Evolutionary conservation across 2,329 filamentous ascomycete genomes (phyloP).

Genomic region (Sporothrix protearum): DNA sequence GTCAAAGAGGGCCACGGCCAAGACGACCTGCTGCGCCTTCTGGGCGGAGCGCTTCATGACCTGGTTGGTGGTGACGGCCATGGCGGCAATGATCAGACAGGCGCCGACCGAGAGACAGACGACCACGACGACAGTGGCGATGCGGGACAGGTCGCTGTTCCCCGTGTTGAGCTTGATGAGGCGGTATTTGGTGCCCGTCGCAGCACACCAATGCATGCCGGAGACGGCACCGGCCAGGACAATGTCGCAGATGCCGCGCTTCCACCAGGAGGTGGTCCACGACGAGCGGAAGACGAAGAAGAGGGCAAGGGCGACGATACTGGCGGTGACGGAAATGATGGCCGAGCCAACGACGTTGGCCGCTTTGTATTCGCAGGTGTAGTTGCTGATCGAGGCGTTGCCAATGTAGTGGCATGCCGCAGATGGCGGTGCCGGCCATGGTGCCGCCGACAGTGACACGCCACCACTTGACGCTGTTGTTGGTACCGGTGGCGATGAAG

Average conservation of each 20-base stretch:
- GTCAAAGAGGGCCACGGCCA: slow-evolving; percentile 64
- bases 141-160: slow-evolving; percentile 49
- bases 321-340: slow-evolving; percentile 69
- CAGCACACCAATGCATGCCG: slow-evolving; percentile 84
- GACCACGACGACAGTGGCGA: slow-evolving; percentile 69
- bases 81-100: slow-evolving; percentile 56
- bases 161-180: slow-evolving; percentile 47
- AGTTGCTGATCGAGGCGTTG: slow-evolving; percentile 79
- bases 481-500: slow-evolving; percentile 66
- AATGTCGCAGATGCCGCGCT: slow-evolving; percentile 61
- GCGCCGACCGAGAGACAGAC: slow-evolving; percentile 64
- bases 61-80: slow-evolving; percentile 52
- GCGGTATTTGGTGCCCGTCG: slow-evolving; percentile 65
- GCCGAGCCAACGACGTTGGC: slow-evolving; percentile 64
- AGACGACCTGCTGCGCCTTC: slow-evolving; percentile 59
- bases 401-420: slow-evolving; percentile 86
- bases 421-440: slow-evolving; percentile 70
- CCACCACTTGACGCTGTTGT: slow-evolving; percentile 54
- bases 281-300: slow-evolving; percentile 74
- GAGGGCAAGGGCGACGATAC: slow-evolving; percentile 63
- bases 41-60: slow-evolving; percentile 52
- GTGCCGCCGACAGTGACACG: slow-evolving; percentile 61
- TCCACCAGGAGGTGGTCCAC: slow-evolving; percentile 79
- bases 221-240: slow-evolving; percentile 71
- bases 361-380: slow-evolving; percentile 58